Conservation (phyloP, 371 early-diverging fungal species). For the Capniomyces stellatus region DNA sequence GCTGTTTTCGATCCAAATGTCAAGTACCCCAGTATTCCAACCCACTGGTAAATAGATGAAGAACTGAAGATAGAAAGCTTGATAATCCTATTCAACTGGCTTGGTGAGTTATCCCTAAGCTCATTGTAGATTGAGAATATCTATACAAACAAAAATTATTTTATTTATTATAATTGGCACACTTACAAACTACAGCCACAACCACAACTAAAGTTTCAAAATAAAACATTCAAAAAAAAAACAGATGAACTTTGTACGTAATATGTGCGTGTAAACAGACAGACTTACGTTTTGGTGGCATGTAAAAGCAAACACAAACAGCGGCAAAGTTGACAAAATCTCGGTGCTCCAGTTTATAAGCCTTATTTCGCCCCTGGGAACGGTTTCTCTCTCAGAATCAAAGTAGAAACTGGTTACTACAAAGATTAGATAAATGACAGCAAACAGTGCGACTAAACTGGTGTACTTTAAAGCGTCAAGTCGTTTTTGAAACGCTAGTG, state of each 20-base stretch:
- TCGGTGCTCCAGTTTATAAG: conserved; percentile 28
- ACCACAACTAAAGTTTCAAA: too few relatives aligned
- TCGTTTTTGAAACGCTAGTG: conserved; percentile 61
- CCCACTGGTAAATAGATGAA: conserved; percentile 61
- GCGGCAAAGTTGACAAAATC: conserved; percentile 75
- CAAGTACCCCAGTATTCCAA: conserved; percentile 89
- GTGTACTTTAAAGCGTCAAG: conserved; percentile 94
- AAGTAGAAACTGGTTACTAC: conserved; percentile 71
- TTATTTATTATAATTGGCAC: not conserved
- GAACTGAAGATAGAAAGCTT: conserved; percentile 59
- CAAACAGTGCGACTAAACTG: conserved; percentile 71
- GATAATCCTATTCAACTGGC: conserved; percentile 44
- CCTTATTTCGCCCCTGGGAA: conserved; percentile 27
- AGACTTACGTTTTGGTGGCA: conserved; percentile 29
- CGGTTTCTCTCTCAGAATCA: conserved; percentile 27
- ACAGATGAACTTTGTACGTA: too few relatives aligned
- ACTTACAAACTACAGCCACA: too few relatives aligned
- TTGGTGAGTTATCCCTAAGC: conserved; percentile 54
- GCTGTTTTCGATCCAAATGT: conserved; percentile 75
- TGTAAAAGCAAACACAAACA: conserved; percentile 98
- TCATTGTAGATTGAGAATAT: conserved; percentile 90
- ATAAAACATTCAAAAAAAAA: too few relatives aligned
- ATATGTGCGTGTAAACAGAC: not conserved
- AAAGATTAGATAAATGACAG: conserved; percentile 74
- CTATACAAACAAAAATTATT: not conserved